Evolutionary conservation across 2,329 filamentous ascomycete species (phyloP).

Genomic region (Fusarium equiseti): DNA sequence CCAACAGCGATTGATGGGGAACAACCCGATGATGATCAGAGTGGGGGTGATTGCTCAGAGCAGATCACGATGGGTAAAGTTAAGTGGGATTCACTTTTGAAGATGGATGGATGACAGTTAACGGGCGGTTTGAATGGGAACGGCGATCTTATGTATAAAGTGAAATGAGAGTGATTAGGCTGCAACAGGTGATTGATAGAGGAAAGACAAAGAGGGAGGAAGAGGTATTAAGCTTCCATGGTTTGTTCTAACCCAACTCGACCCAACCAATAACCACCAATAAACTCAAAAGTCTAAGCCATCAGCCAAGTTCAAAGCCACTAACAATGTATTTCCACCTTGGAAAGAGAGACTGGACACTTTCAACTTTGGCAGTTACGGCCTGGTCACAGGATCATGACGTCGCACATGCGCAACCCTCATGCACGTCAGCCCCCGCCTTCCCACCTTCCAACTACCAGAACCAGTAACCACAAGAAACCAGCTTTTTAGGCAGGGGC

Average conservation of each 20-base stretch:
- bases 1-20: slow-evolving; percentile 16
- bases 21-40: slow-evolving; percentile 23
- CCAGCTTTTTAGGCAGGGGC: slow-evolving; percentile 43
- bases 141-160: slow-evolving; percentile 41
- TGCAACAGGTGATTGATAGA: slow-evolving; percentile 8
- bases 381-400: slow-evolving; percentile 39
- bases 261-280: slow-evolving; percentile 20
- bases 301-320: slow-evolving; percentile 11
- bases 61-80: slow-evolving; percentile 24
- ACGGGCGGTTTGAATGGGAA: slow-evolving; percentile 12
- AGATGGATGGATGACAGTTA: slow-evolving; percentile 18
- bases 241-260: slow-evolving; percentile 28
- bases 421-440: slow-evolving; percentile 45
- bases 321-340: slow-evolving; percentile 6
- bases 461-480: slow-evolving; percentile 33
- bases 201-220: neutral
- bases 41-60: slow-evolving; percentile 13
- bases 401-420: slow-evolving; percentile 41
- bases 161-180: slow-evolving; percentile 12
- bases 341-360: slow-evolving; percentile 4
- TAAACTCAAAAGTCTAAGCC: slow-evolving; percentile 25
- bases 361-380: neutral
- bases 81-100: slow-evolving; percentile 10
- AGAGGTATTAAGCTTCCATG: slow-evolving; percentile 30
- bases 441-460: slow-evolving; percentile 1